phyloP scores from a whole-genome alignment of 164 flowering plant genomes.

The Macadamia tetraphylla region DNA sequence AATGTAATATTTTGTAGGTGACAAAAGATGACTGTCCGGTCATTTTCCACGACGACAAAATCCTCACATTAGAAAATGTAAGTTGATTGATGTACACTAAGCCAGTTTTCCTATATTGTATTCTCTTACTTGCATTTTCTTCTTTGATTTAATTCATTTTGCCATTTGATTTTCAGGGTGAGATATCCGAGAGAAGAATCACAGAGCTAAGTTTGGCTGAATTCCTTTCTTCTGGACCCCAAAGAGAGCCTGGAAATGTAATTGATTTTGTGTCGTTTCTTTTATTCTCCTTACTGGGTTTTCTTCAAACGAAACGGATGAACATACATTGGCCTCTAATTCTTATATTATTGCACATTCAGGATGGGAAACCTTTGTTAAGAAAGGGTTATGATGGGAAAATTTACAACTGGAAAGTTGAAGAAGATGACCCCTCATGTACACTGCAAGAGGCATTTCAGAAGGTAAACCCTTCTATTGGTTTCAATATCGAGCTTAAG shows the following conservation, averaged over 20 bases:
- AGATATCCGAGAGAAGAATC: conserved; percentile 55
- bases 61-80: conserved; percentile 48
- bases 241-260: conserved; percentile 39
- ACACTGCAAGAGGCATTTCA: conserved; percentile 79
- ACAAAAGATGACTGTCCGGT: conserved; percentile 72
- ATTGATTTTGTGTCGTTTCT: background rate
- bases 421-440: conserved; percentile 58
- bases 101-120: background rate
- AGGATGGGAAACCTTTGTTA: conserved; percentile 50
- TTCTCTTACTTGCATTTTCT: background rate
- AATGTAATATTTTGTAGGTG: conserved; percentile 48
- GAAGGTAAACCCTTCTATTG: conserved; percentile 55
- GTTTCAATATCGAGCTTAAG: conserved; percentile 88
- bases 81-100: conserved; percentile 4
- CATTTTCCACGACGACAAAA: conserved; percentile 77
- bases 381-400: conserved; percentile 77
- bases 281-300: background rate
- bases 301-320: background rate
- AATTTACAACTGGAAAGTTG: conserved; percentile 64
- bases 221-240: conserved; percentile 73
- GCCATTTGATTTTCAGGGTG: conserved; percentile 42
- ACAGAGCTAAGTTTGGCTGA: conserved; percentile 62
- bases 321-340: background rate
- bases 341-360: background rate
- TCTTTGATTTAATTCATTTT: background rate